Conservation (phyloP, 768 basidiomycete genomes). For the Lactarius pseudohatsudake region DNA sequence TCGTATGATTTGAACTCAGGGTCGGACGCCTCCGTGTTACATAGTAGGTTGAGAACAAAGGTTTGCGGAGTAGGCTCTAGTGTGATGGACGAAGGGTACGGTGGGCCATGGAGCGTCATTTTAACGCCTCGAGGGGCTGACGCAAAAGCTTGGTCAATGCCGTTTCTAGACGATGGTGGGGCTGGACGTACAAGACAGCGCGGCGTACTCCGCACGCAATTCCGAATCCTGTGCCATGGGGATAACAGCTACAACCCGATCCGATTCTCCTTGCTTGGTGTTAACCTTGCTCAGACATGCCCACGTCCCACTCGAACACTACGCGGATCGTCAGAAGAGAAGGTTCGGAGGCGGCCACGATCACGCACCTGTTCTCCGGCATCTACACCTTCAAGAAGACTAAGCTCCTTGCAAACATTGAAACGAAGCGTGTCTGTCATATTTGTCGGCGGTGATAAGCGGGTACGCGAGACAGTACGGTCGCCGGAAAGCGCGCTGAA, state of each 20-base stretch:
- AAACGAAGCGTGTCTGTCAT: slow-evolving; percentile 61
- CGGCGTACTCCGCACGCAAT: slow-evolving; percentile 34
- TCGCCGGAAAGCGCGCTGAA: slow-evolving; percentile 54
- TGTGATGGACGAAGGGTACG: slow-evolving; percentile 56
- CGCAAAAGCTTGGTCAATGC: neutral
- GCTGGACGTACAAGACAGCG: slow-evolving; percentile 41
- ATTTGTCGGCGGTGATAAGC: slow-evolving; percentile 61
- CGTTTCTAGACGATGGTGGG: slow-evolving; percentile 12
- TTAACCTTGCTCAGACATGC: slow-evolving; percentile 62
- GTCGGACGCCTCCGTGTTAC: slow-evolving; percentile 41
- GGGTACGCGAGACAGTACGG: slow-evolving; percentile 50
- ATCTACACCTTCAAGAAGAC: slow-evolving; percentile 44
- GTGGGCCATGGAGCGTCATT: slow-evolving; percentile 55
- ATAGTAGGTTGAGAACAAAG: slow-evolving; percentile 61
- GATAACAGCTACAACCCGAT: slow-evolving; percentile 72
- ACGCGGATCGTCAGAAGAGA: slow-evolving; percentile 5
- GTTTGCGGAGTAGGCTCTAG: slow-evolving; percentile 51
- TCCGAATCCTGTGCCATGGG: slow-evolving; percentile 54
- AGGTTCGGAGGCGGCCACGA: neutral
- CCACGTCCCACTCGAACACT: slow-evolving; percentile 71
- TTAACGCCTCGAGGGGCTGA: slow-evolving; percentile 56
- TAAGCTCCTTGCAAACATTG: slow-evolving; percentile 65
- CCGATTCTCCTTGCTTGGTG: slow-evolving; percentile 49
- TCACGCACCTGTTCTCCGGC: slow-evolving; percentile 67
- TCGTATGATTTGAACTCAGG: slow-evolving; percentile 62